A percentile compares a stretch with the other conserved stretches of the same genome.
These are phyloP conservation scores for Pseudoturritis turrita DNA, from an alignment of 345 rosid species.

Conservation along the genomic window DNA sequence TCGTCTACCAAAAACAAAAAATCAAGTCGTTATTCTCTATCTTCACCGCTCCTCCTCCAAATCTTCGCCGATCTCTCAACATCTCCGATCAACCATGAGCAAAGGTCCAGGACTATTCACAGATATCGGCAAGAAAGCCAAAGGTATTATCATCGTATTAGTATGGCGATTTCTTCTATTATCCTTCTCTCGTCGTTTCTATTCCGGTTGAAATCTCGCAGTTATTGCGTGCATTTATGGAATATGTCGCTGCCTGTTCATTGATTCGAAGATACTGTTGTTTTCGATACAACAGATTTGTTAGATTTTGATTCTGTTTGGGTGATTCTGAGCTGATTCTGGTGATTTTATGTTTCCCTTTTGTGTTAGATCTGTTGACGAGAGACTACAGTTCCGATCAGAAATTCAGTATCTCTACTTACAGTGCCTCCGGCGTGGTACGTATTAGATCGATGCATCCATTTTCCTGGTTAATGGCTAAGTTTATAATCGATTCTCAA, in stretches of 20 bases:
- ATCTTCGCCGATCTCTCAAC: slow-evolving; percentile 23
- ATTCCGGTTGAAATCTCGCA: background rate
- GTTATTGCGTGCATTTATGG: background rate
- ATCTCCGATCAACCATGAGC: slow-evolving; percentile 47
- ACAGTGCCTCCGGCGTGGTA: slow-evolving; percentile 76
- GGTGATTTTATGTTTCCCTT: background rate
- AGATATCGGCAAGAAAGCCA: slow-evolving; percentile 86
- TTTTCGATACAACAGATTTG: background rate
- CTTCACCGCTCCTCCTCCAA: slow-evolving; percentile 14
- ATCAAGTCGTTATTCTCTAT: background rate
- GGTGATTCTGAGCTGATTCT: background rate
- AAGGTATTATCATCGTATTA: slow-evolving; percentile 41
- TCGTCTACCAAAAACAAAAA: background rate
- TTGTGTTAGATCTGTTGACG: slow-evolving; percentile 69
- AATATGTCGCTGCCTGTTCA: background rate
- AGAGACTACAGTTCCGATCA: slow-evolving; percentile 77
- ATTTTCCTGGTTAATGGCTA: background rate
- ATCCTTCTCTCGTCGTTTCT: background rate
- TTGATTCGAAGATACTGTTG: background rate
- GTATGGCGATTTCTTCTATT: background rate
- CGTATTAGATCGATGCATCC: background rate
- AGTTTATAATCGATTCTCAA: background rate
- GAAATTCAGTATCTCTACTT: slow-evolving; percentile 67
- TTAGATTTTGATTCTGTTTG: background rate
- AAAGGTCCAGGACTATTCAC: slow-evolving; percentile 88